phyloP scores from a whole-genome alignment of 441 rosid species.

The Dalechampia spathulata region DNA sequence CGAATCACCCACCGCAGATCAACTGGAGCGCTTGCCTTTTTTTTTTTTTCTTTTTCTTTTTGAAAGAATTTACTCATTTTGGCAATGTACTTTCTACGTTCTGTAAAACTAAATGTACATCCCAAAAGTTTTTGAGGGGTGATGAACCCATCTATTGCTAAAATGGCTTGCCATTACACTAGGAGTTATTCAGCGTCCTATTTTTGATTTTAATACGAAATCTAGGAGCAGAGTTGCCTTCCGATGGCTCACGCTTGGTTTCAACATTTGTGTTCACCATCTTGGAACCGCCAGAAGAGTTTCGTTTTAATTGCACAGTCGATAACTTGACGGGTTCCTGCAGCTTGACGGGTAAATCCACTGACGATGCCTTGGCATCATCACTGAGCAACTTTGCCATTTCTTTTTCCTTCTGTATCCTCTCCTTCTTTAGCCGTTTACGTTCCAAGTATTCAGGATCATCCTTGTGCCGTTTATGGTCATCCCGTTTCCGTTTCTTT shows the following conservation, averaged over 20 bases:
- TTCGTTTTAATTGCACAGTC: conserved; percentile 27
- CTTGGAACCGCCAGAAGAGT: conserved; percentile 35
- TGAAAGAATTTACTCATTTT: no score
- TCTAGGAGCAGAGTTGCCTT: conserved; percentile 44
- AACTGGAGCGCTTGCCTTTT: no score
- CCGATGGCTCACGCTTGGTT: conserved; percentile 41
- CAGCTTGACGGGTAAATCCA: conserved; percentile 21
- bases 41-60: no score
- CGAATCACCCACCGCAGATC: no score
- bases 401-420: conserved; percentile 71
- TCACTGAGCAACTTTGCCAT: conserved; percentile 49
- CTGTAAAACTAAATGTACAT: no score
- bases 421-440: conserved; percentile 86
- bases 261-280: conserved; percentile 29
- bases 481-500: conserved; percentile 63
- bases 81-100: no score
- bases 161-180: neutral
- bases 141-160: no score
- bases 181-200: conserved; percentile 41
- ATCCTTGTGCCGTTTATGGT: conserved; percentile 28
- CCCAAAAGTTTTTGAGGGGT: no score
- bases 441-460: conserved; percentile 65
- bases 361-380: conserved; percentile 28
- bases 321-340: conserved; percentile 22
- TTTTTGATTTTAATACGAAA: conserved; percentile 66